Evolutionary conservation across 1,139 yeast genomes (phyloP).

Genomic region (Kurtzmaniella quercitrusa): DNA sequence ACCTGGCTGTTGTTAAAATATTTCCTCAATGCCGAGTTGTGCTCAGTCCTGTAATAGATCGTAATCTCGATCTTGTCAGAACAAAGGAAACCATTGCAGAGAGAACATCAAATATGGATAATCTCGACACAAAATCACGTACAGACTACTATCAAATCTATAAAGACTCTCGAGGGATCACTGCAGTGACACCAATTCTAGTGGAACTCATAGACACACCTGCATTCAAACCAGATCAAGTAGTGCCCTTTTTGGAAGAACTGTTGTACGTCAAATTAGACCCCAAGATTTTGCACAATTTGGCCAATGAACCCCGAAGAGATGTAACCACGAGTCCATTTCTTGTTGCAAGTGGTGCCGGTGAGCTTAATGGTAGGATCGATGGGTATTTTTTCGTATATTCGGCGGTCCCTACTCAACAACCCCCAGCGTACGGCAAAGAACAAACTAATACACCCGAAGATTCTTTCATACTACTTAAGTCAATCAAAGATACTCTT

Average conservation of each 20-base stretch:
- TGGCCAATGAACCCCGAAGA: slow-evolving; percentile 62
- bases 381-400: slow-evolving; percentile 70
- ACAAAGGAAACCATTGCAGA: slow-evolving; percentile 7
- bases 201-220: slow-evolving; percentile 74
- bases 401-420: slow-evolving; percentile 57
- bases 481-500: slow-evolving; percentile 47
- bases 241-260: slow-evolving; percentile 72
- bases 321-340: slow-evolving; percentile 65
- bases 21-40: slow-evolving; percentile 11
- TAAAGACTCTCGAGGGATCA: slow-evolving; percentile 5
- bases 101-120: slow-evolving; percentile 2
- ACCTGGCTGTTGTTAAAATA: slow-evolving; percentile 9
- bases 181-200: slow-evolving; percentile 48
- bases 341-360: slow-evolving; percentile 72
- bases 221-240: slow-evolving; percentile 57
- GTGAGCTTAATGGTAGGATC: slow-evolving; percentile 68
- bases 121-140: slow-evolving; percentile 7
- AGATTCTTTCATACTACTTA: not conserved
- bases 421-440: slow-evolving; percentile 50
- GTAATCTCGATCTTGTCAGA: slow-evolving; percentile 19
- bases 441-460: slow-evolving; percentile 2
- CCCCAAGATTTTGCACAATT: slow-evolving; percentile 52
- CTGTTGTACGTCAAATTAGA: slow-evolving; percentile 61
- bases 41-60: slow-evolving; percentile 29
- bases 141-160: slow-evolving; percentile 25